Evolutionary conservation across 2,329 filamentous ascomycete genomes (phyloP), one percentile per base, ranked within the genome.

Genomic region (Aureobasidium pullulans): DNA sequence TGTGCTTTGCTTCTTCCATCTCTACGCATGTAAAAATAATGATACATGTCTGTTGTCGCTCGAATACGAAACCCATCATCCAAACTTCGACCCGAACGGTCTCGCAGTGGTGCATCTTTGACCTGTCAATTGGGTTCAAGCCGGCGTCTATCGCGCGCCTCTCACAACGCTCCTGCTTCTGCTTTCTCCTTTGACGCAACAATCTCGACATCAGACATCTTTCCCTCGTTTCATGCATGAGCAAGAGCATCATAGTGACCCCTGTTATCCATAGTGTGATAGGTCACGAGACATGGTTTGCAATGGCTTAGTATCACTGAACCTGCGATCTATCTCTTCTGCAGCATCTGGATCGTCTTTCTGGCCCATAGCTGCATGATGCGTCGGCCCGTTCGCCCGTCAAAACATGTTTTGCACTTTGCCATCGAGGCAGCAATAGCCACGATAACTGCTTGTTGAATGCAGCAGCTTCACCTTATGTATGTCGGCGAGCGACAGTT

Each of bases 71-170:
- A 31, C 28, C 28, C 28, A n/a, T 36, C 40, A 8, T 56, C 9
- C 43, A 6, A 39, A 19, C 16, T 23, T 29, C 13, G 23, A 48
- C 34, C 5, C n/a, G 43, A 46, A 39, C 23, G 15, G n/a, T 40
- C 32, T 48, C 32, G 54, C 43, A 39, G 32, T 32, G 42, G 34
- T 39, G 42, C 7, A 43, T 48, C 40, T 34, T 29, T 48, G 43
- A 57, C 34, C 15, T 57, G 52, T 56, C 52, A 56, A 56, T 57
- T 57, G 54, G 43, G 54, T 57, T 48, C 54, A 32, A 23, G 42
- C 43, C 42, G 54, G 54, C 54, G 54, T 57, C 43, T 47, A 57
- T 34, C 54, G 43, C 43, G 16, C 50, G 39, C 50, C 37, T 54
- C 50, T 54, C 50, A 43, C 50, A 54, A 54, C 50, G 52, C 10